Evolutionary conservation across 2,329 filamentous ascomycete genomes (phyloP), one percentile per base, ranked within the genome.

Genomic region (Fusarium robinianum): DNA sequence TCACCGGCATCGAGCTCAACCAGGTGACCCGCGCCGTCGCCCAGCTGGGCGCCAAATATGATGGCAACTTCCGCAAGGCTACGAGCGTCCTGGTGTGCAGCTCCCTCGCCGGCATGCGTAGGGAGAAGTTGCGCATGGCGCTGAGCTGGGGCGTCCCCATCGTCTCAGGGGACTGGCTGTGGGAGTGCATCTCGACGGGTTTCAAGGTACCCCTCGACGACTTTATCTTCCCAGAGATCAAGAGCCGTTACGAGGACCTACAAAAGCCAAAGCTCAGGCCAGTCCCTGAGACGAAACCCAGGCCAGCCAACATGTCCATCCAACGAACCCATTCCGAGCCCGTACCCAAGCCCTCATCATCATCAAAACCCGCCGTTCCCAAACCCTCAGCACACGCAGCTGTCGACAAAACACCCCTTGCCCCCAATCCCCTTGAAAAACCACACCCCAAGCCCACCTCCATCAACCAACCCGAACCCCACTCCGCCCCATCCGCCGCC

Each of bases 131-230:
- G 12, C 81, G 85, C 30, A 84, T 89, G 62, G 90, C 90, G 1
- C 66, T 82, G 7, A 78, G 84, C 57, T 88, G 88, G 76, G 78
- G 78, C 5, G 85, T 97, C 8, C 88, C 90, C 2, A 82, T 92
- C n/a, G 87, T 97, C 8, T 79, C 79, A 6, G 80, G 82, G 12
- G 80, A 85, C 15, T 99, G 94, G 94, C 74, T 99, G 3, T 94
- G 88, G 84, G 79, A 85, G 37, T 94, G 87, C 54, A 83, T 96
- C 36, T 74, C 76, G 60, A 79, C 72, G 0, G 80, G 80, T 5
- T 71, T 58, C 49, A 68, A 71, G 4, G 65, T 73, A 3, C 74
- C 78, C 1, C 64, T 75, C 29, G 69, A 73, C 25, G 56, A 65
- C 6, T 80, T 69, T 37, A 60, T 79, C 42, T 80, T 77, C 41